Evolutionary conservation across 179 eudicot species (phyloP), one percentile per base, ranked within the genome.

Genomic region (Pouteria campechiana): DNA sequence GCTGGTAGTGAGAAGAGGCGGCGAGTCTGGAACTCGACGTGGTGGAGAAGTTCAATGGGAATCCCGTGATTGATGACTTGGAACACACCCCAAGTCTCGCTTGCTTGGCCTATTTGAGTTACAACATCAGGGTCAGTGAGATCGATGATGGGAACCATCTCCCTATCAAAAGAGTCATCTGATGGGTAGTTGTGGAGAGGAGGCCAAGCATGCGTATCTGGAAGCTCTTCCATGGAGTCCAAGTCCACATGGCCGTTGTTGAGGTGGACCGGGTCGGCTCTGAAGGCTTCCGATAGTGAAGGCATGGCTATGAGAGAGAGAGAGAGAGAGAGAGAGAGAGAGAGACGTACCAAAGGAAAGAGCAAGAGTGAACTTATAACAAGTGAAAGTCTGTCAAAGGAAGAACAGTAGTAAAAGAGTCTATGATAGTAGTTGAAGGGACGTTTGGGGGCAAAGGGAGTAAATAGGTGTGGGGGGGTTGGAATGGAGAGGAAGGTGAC

Each of bases 181-280:
- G n/a, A 22, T 2, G 41, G 38, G 39, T 53, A 3, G 5, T 48
- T 34, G 1, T 37, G 44, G 18, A 10, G 12, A 3, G 49, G n/a
- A 3, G 3, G 32, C 78, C 78, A 72, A 50, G 68, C 70, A 63
- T 72, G 74, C n/a, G 78, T 58, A 23, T 72, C 78, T 1, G 78
- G 78, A 7, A 72, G 13, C 24, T 72, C 67, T 39, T 55, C 47
- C 0, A 67, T 18, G 2, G 70, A 58, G 36, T 55, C 55, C 17
- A 72, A 55, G 50, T 72, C 78, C 32, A 67, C 31, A 25, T 17
- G 35, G 31, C 55, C 55, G 6, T 58, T 58, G 41, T 33, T 45
- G 11, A 25, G 14, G 18, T 53, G 24, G 23, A 25, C 6, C 9
- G 60, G 39, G 20, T 60, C 14, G 33, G 44, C 15, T 57, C 7